Conservation (phyloP, 768 basidiomycete genomes). For the Tricholoma terreum region DNA sequence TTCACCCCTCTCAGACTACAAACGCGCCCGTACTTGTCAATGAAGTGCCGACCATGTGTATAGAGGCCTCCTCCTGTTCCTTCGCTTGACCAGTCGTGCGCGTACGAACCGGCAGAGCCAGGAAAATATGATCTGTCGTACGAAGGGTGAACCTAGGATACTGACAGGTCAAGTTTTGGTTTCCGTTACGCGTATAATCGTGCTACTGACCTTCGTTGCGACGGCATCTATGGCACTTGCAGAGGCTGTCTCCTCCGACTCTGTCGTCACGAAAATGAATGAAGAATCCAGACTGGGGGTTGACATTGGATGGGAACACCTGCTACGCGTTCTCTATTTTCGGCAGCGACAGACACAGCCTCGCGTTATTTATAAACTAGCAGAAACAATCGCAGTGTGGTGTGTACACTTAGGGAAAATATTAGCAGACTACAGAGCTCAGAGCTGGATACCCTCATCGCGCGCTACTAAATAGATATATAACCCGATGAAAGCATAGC, state of each 20-base stretch:
- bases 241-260: conserved; percentile 3
- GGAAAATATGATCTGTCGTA: conserved; percentile 38
- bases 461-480: too few relatives aligned
- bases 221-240: background rate
- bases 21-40: conserved; percentile 78
- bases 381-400: too few relatives aligned
- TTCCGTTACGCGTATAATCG: background rate
- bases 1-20: conserved; percentile 84
- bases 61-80: conserved; percentile 55
- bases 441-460: too few relatives aligned
- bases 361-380: too few relatives aligned
- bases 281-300: conserved; percentile 42
- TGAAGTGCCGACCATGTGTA: conserved; percentile 73
- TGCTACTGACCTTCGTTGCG: conserved; percentile 5
- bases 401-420: too few relatives aligned
- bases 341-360: too few relatives aligned
- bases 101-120: conserved; percentile 51
- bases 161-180: background rate
- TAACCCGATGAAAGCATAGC: too few relatives aligned
- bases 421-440: too few relatives aligned
- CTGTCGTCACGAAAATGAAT: conserved; percentile 43
- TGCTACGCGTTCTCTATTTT: too few relatives aligned
- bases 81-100: conserved; percentile 67
- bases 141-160: conserved; percentile 44
- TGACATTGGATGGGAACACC: conserved; percentile 15